These are phyloP conservation scores for Colletotrichum salicis DNA, from an alignment of 2,329 filamentous ascomycete species.

Conservation along the genomic window DNA sequence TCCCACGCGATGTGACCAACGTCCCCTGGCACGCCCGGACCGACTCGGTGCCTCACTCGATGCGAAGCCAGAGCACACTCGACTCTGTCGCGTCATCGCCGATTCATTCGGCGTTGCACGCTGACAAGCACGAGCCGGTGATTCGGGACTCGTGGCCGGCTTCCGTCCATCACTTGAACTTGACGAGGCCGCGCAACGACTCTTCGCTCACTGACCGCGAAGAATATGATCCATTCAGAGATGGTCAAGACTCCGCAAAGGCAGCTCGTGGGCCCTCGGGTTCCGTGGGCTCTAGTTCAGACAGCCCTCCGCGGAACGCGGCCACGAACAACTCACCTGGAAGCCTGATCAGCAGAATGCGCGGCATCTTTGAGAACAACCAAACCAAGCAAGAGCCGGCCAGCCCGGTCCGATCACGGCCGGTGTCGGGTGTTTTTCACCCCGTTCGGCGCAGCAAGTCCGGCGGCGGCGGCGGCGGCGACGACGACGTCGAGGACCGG, in stretches of 20 bases:
- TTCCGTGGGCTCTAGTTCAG: slow-evolving; percentile 14
- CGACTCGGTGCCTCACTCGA: slow-evolving; percentile 47
- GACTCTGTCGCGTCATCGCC: slow-evolving; percentile 48
- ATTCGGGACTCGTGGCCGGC: slow-evolving; percentile 47
- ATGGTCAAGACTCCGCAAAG: slow-evolving; percentile 33
- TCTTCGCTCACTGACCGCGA: slow-evolving; percentile 39
- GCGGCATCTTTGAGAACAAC: slow-evolving; percentile 51
- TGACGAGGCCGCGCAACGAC: slow-evolving; percentile 38
- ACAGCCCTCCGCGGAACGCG: slow-evolving; percentile 12
- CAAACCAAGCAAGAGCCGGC: slow-evolving; percentile 19
- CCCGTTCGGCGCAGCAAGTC: slow-evolving; percentile 27
- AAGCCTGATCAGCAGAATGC: slow-evolving; percentile 52
- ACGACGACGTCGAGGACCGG: slow-evolving; percentile 34
- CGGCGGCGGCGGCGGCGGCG: slow-evolving; percentile 22
- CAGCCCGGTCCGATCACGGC: slow-evolving; percentile 39
- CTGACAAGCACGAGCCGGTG: slow-evolving; percentile 45
- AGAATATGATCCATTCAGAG: slow-evolving; percentile 42
- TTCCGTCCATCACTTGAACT: slow-evolving; percentile 18
- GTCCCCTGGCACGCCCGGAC: slow-evolving; percentile 44
- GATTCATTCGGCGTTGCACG: slow-evolving; percentile 38
- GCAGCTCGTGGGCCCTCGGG: slow-evolving; percentile 6
- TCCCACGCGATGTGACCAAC: slow-evolving; percentile 46
- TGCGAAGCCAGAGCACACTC: slow-evolving; percentile 48
- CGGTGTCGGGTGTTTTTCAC: slow-evolving; percentile 40
- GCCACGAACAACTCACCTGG: slow-evolving; percentile 37